phyloP scores from a whole-genome alignment of 2,329 filamentous ascomycete genomes.

The Aspergillus sp. region DNA sequence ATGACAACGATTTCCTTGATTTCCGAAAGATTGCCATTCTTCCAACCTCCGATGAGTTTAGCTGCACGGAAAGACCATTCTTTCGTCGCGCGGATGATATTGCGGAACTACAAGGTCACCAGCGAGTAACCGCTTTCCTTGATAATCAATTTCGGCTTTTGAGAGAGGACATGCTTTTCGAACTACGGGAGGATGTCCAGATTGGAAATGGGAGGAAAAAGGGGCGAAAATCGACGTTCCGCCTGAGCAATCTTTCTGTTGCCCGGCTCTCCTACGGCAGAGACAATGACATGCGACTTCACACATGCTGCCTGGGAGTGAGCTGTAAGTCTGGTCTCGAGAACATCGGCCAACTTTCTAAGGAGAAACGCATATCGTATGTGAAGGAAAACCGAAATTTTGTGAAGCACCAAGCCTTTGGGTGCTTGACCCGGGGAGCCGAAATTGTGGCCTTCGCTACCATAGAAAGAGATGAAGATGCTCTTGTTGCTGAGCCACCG shows the following conservation, averaged over 20 bases:
- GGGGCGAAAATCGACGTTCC: conserved; percentile 38
- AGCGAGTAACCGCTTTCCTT: conserved; percentile 53
- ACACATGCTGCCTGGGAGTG: conserved; percentile 15
- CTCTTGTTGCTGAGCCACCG: conserved; percentile 46
- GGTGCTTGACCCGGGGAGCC: conserved; percentile 54
- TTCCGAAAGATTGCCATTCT: conserved; percentile 62
- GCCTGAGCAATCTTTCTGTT: conserved; percentile 44
- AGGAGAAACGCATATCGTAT: conserved; percentile 42
- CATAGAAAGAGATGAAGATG: conserved; percentile 52
- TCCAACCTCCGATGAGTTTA: conserved; percentile 66
- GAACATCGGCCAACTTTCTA: conserved; percentile 20
- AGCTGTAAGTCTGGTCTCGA: conserved; percentile 30
- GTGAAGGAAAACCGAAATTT: conserved; percentile 51
- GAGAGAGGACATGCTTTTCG: conserved; percentile 68
- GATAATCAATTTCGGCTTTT: conserved; percentile 73
- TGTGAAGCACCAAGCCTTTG: conserved; percentile 62
- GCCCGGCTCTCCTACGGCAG: conserved; percentile 40
- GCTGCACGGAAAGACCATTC: conserved; percentile 54
- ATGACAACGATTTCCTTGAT: conserved; percentile 70
- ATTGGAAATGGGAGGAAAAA: conserved; percentile 51
- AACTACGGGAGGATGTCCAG: conserved; percentile 63
- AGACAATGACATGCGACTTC: conserved; percentile 5
- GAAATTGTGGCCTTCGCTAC: conserved; percentile 61
- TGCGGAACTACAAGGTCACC: conserved; percentile 34
- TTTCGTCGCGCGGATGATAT: conserved; percentile 56